Percentiles rank a stretch among this genome's conserved stretches.
These are phyloP conservation scores for Pichia sp. DNA, from an alignment of 1,139 yeast genomes.

Conservation along the genomic window DNA sequence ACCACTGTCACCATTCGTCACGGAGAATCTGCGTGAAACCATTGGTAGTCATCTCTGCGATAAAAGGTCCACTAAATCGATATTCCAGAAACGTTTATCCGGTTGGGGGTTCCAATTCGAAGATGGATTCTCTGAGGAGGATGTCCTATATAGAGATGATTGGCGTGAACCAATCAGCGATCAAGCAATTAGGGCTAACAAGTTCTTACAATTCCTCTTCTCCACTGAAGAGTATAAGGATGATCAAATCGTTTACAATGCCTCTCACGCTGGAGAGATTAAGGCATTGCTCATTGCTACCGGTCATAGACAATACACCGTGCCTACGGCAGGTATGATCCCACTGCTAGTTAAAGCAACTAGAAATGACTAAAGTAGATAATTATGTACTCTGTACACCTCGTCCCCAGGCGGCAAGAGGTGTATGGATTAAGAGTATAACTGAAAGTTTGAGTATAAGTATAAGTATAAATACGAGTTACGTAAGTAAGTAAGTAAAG, in stretches of 20 bases:
- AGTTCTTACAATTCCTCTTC: conserved; percentile 46
- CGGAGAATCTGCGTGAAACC: conserved; percentile 59
- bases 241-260: conserved; percentile 35
- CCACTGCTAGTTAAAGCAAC: conserved; percentile 47
- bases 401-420: too few relatives aligned
- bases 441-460: too few relatives aligned
- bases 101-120: conserved; percentile 38
- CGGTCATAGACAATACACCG: conserved; percentile 47
- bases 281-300: conserved; percentile 44
- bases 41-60: conserved; percentile 67
- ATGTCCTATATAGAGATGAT: conserved; percentile 34
- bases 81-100: conserved; percentile 33
- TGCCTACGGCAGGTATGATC: conserved; percentile 62
- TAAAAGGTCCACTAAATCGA: conserved; percentile 39
- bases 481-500: too few relatives aligned
- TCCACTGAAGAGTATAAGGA: conserved; percentile 29
- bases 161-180: conserved; percentile 42
- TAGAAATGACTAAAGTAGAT: too few relatives aligned
- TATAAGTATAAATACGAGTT: too few relatives aligned
- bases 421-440: too few relatives aligned
- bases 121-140: conserved; percentile 41
- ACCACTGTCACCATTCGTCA: conserved; percentile 33
- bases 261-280: conserved; percentile 61
- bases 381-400: too few relatives aligned
- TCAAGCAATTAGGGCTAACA: conserved; percentile 43